Evolutionary conservation across 2,329 filamentous ascomycete genomes (phyloP).

Genomic region (Ophidiomyces ophidiicola): DNA sequence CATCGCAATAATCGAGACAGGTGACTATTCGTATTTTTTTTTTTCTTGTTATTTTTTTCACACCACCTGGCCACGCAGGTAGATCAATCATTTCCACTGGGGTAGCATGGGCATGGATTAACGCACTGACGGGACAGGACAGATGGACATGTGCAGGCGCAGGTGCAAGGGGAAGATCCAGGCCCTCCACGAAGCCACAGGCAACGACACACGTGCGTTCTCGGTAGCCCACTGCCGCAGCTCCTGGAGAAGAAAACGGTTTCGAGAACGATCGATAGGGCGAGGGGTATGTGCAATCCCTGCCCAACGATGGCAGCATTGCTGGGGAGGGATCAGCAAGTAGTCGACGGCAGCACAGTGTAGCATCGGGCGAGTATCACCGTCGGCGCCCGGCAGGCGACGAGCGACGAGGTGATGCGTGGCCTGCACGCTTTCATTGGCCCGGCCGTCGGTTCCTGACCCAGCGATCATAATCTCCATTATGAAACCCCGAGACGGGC

Average conservation of each 20-base stretch:
- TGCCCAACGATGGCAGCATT: not conserved
- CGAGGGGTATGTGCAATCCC: not conserved
- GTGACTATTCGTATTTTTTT: too few relatives aligned
- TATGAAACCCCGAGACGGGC: not conserved
- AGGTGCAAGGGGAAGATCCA: not conserved
- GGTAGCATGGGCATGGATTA: too few relatives aligned
- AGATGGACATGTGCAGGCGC: constrained; percentile 4
- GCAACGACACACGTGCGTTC: constrained; percentile 1
- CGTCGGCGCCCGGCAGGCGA: too few relatives aligned
- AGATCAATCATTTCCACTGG: too few relatives aligned
- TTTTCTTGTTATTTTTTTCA: too few relatives aligned
- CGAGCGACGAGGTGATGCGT: not conserved
- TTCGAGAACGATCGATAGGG: not conserved
- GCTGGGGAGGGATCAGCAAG: not conserved
- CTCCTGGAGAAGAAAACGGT: not conserved
- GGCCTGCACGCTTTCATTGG: constrained; percentile 2
- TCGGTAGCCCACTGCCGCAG: constrained; percentile 4
- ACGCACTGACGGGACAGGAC: too few relatives aligned
- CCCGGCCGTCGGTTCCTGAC: not conserved
- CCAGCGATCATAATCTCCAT: not conserved
- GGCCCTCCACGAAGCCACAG: not conserved
- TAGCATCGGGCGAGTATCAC: too few relatives aligned
- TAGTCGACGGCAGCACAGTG: not conserved
- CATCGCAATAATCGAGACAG: too few relatives aligned
- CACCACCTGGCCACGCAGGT: too few relatives aligned